These are phyloP conservation scores for Malus sieversii DNA, from an alignment of 306 rosid genomes.

Conservation along the genomic window DNA sequence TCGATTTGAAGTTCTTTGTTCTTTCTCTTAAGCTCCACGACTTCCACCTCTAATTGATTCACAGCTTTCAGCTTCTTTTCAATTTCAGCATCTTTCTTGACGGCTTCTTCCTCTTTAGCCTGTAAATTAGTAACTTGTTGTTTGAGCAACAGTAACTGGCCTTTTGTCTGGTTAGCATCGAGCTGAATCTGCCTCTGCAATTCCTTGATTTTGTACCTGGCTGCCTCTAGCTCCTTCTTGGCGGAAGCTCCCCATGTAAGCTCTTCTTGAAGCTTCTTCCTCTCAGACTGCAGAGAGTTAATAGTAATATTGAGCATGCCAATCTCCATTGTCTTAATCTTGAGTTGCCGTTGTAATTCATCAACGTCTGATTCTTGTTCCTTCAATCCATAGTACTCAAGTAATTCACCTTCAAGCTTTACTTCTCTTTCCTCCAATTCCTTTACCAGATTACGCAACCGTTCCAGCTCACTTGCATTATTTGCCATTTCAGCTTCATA, in stretches of 20 bases:
- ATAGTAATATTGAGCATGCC: conserved; percentile 72
- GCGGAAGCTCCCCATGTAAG: conserved; percentile 40
- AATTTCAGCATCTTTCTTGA: conserved; percentile 61
- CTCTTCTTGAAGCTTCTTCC: conserved; percentile 79
- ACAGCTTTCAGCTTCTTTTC: conserved; percentile 71
- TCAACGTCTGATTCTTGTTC: conserved; percentile 63
- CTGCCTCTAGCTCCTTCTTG: conserved; percentile 71
- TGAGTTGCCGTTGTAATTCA: conserved; percentile 70
- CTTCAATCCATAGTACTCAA: conserved; percentile 75
- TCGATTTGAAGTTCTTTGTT: conserved; percentile 83
- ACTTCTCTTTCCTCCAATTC: conserved; percentile 95
- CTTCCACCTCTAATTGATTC: conserved; percentile 62
- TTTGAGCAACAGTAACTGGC: conserved; percentile 83
- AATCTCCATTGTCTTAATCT: conserved; percentile 66
- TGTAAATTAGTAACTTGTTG: conserved; percentile 77
- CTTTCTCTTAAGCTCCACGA: conserved; percentile 67
- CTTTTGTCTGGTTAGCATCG: conserved; percentile 80
- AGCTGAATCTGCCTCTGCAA: conserved; percentile 88
- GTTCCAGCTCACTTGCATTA: conserved; percentile 70
- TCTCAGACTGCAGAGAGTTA: conserved; percentile 78
- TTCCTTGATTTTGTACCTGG: conserved; percentile 83
- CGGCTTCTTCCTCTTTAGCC: conserved; percentile 69
- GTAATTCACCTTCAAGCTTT: conserved; percentile 85
- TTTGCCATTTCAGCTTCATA: conserved; percentile 74
- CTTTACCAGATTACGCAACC: conserved; percentile 49